These are phyloP conservation scores for Gelatoporia subvermispora DNA, from an alignment of 768 basidiomycete genomes.

Conservation along the genomic window DNA sequence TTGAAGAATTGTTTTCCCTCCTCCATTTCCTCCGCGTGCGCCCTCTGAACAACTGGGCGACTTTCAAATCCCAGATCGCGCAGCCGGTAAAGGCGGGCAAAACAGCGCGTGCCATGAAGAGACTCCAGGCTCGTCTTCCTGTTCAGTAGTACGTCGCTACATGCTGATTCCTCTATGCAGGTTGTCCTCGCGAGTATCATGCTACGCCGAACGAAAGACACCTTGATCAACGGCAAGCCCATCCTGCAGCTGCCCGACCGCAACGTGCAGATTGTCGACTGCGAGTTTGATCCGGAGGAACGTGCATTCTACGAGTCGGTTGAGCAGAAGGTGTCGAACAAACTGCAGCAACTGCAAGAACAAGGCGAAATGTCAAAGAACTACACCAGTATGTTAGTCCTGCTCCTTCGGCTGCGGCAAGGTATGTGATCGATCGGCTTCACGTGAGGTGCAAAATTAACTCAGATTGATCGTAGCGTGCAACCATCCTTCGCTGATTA, in stretches of 20 bases:
- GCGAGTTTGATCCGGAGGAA: slow-evolving; percentile 75
- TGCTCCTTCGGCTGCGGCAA: slow-evolving; percentile 84
- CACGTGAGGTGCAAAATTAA: neutral
- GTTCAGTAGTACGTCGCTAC: neutral
- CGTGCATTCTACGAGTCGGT: slow-evolving; percentile 70
- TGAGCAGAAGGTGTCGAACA: slow-evolving; percentile 27
- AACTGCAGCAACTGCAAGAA: slow-evolving; percentile 62
- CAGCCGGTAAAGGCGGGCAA: slow-evolving; percentile 72
- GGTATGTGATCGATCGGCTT: slow-evolving; percentile 38
- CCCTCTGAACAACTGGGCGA: slow-evolving; percentile 75
- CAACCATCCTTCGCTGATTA: slow-evolving; percentile 81
- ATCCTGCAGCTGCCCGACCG: slow-evolving; percentile 79
- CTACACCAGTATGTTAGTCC: slow-evolving; percentile 66
- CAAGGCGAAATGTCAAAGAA: slow-evolving; percentile 45
- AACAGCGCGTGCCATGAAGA: slow-evolving; percentile 70
- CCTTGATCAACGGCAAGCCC: slow-evolving; percentile 69
- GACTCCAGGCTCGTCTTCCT: slow-evolving; percentile 55
- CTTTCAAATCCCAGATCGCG: slow-evolving; percentile 75
- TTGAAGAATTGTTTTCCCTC: slow-evolving; percentile 85
- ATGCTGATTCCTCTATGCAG: slow-evolving; percentile 26
- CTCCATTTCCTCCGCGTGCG: slow-evolving; percentile 83
- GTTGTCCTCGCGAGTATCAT: slow-evolving; percentile 82
- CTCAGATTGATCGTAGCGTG: slow-evolving; percentile 52
- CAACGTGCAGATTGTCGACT: slow-evolving; percentile 64
- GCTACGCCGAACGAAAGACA: slow-evolving; percentile 82